Evolutionary conservation across 1,284 basidiomycete genomes (phyloP), one percentile per base, ranked within the genome.

Genomic region (Fomitopsis schrenkii): DNA sequence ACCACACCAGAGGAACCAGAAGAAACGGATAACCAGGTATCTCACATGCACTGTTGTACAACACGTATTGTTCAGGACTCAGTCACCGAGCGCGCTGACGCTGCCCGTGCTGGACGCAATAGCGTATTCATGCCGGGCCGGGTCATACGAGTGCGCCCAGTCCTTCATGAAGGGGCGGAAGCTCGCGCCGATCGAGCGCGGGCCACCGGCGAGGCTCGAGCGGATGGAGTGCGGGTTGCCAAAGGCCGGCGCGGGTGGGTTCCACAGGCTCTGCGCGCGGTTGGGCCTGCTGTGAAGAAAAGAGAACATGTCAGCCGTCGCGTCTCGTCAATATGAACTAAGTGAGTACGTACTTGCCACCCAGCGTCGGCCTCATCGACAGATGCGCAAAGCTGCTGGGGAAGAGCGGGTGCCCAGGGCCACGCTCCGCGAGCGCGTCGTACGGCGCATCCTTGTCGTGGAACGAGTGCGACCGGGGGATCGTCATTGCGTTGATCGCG

Each of bases 391-490:
- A 90, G 70, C 66, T 72, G 63, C 72, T 73, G 26, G 84, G 86
- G 73, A 90, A 90, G 12, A 90, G 73, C 9, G 88, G 88, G 63
- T 84, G 82, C 0, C 86, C 86, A 1, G 84, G 81, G 0, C 74
- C 75, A 15, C 86, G 80, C 66, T 88, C 84, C 14, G 78, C 81
- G 41, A 68, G 63, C 12, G 70, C 64, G 58, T 74, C 72, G 60
- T 74, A 74, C 28, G 68, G 63, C 45, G 62, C n/a, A 45, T 72
- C 71, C 36, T 54, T 59, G 38, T 67, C 63, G 58, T 60, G 50
- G 17, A 19, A 61, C 58, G 54, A 63, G 53, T 15, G 55, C 41
- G 38, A 62, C 56, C 30, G 54, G 7, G 59, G n/a, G 3, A 58
- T 38, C 40, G 61, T 28, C 19, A 53, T 59, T 3, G 64, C 59